A percentile compares a stretch with the other conserved stretches of the same genome.
These are phyloP conservation scores for Trichoderma sp. DNA, from an alignment of 2,329 filamentous ascomycete genomes.

Conservation along the genomic window DNA sequence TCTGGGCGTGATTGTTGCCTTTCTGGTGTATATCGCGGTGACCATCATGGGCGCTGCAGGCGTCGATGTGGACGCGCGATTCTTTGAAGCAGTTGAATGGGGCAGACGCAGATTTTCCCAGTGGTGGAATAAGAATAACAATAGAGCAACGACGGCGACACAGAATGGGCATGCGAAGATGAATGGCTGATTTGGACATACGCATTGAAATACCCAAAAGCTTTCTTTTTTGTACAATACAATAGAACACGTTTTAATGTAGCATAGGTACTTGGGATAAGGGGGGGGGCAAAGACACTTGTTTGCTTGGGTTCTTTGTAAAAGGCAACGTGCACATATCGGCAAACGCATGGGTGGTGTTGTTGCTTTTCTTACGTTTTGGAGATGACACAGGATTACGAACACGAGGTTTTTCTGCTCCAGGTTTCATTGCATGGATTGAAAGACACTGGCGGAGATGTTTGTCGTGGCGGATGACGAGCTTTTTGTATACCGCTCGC, in stretches of 20 bases:
- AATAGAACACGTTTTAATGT: slow-evolving; percentile 12
- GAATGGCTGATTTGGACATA: slow-evolving; percentile 32
- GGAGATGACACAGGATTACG: not conserved
- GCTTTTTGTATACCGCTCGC: not conserved
- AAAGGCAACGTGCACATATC: not conserved
- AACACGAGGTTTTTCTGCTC: not conserved
- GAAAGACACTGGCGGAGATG: not conserved
- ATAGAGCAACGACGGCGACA: not conserved
- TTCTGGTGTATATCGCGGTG: slow-evolving; percentile 34
- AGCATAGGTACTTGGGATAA: not conserved
- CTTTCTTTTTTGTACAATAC: slow-evolving; percentile 19
- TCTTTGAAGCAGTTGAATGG: slow-evolving; percentile 30
- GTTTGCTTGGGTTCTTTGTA: slow-evolving; percentile 1
- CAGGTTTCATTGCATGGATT: not conserved
- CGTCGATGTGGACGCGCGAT: slow-evolving; percentile 39
- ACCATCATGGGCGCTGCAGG: slow-evolving; percentile 35
- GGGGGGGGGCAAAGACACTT: not conserved
- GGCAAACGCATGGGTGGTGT: not conserved
- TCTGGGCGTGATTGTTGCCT: slow-evolving; percentile 46
- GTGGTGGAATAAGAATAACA: not conserved
- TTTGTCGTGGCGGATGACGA: not conserved
- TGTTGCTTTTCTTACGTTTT: not conserved
- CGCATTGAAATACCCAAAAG: slow-evolving; percentile 19
- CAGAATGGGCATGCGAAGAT: slow-evolving; percentile 29
- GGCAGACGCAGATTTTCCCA: slow-evolving; percentile 13